phyloP scores from a whole-genome alignment of 2,329 filamentous ascomycete genomes.

The Neocucurbitaria cava region DNA sequence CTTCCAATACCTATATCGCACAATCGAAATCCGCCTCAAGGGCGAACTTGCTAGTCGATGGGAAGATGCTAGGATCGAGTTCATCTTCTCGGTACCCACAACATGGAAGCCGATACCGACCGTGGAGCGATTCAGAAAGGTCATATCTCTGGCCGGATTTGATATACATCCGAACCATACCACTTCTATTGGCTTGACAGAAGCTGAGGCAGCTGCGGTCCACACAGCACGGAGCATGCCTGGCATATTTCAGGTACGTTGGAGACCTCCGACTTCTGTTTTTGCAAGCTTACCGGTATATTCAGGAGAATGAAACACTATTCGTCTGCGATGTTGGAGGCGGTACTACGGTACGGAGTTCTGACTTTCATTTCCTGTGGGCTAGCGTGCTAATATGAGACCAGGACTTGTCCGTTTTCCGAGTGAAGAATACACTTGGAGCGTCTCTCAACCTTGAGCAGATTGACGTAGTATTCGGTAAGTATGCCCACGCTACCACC shows the following conservation, averaged over 20 bases:
- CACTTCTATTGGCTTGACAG: slow-evolving; percentile 56
- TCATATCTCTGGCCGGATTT: slow-evolving; percentile 59
- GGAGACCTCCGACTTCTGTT: slow-evolving; percentile 4
- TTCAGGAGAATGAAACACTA: slow-evolving; percentile 50
- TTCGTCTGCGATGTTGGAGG: slow-evolving; percentile 60
- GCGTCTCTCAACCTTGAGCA: slow-evolving; percentile 37
- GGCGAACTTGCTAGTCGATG: slow-evolving; percentile 48
- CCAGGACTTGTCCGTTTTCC: slow-evolving; percentile 35
- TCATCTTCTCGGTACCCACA: slow-evolving; percentile 64
- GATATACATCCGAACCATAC: slow-evolving; percentile 49
- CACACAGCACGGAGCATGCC: slow-evolving; percentile 48
- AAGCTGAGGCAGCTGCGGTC: slow-evolving; percentile 62
- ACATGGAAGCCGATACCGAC: slow-evolving; percentile 61
- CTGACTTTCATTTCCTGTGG: slow-evolving; percentile 2
- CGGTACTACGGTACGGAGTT: slow-evolving; percentile 53
- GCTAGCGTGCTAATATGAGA: background rate
- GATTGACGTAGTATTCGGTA: slow-evolving; percentile 45
- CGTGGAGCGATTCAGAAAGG: slow-evolving; percentile 59
- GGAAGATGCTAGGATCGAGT: slow-evolving; percentile 55
- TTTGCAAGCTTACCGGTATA: slow-evolving; percentile 1
- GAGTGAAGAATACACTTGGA: slow-evolving; percentile 32
- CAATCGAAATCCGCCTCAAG: slow-evolving; percentile 54
- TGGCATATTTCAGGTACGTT: slow-evolving; percentile 28
- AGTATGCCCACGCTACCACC: background rate
- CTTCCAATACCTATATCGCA: slow-evolving; percentile 54